Conservation (phyloP, 2,329 filamentous ascomycete species). For the Microcyclospora pomicola region DNA sequence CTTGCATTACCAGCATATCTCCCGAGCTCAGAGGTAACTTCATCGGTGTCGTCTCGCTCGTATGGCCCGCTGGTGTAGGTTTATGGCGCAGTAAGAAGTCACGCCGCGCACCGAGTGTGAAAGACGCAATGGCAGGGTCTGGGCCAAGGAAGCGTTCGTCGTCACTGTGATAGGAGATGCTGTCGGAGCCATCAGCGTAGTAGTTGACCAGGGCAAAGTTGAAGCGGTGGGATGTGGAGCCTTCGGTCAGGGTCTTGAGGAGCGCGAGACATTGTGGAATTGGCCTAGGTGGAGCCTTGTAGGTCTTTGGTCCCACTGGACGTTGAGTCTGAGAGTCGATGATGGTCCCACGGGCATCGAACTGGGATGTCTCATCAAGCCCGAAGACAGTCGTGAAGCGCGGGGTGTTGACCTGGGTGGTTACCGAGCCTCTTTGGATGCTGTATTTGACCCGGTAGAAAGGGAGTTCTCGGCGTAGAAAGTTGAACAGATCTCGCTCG, state of each 20-base stretch:
- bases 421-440: constrained; percentile 50
- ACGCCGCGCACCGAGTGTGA: constrained; percentile 56
- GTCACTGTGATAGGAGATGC: constrained; percentile 67
- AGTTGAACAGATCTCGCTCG: constrained; percentile 50
- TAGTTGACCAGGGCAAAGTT: constrained; percentile 78
- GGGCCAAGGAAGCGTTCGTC: constrained; percentile 63
- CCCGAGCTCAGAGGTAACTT: constrained; percentile 48
- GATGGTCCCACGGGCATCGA: constrained; percentile 27
- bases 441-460: constrained; percentile 41
- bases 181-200: constrained; percentile 63
- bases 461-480: constrained; percentile 55
- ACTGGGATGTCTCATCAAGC: constrained; percentile 49
- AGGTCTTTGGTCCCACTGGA: constrained; percentile 32
- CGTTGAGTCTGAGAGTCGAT: constrained; percentile 31
- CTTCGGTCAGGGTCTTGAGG: constrained; percentile 50
- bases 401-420: constrained; percentile 49
- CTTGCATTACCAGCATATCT: constrained; percentile 69
- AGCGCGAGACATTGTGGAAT: constrained; percentile 56
- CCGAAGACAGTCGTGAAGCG: constrained; percentile 51
- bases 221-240: constrained; percentile 51
- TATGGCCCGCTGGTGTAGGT: constrained; percentile 30
- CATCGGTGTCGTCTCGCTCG: constrained; percentile 27
- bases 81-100: constrained; percentile 76
- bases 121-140: constrained; percentile 59
- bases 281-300: constrained; percentile 50